Evolutionary conservation across 176 grass and related monocot species (phyloP), one percentile per base, ranked within the genome.

Genomic region (Triticum turgidum): DNA sequence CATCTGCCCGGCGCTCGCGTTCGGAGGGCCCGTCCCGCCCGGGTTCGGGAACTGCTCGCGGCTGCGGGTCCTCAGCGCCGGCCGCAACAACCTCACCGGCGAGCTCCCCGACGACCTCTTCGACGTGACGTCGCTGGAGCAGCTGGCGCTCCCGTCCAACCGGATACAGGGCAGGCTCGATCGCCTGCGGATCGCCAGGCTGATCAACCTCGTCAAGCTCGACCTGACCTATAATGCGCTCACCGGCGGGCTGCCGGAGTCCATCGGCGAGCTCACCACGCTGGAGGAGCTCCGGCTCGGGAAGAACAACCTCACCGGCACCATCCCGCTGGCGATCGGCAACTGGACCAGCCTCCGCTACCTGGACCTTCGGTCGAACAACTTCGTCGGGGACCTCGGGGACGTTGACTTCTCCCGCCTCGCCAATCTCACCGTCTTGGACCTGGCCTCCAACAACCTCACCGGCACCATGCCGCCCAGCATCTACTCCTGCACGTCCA

Each of bases 351-450:
- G 12, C 15, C 91, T 92, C 80, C 63, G 41, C 18, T 76, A 2
- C 80, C 41, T 92, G 0, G 69, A 87, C 51, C 80, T 92, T 22
- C 76, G 62, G 17, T 73, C 66, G 9, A 92, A 92, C 91, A 77
- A 54, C 63, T 89, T 92, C 11, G 24, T 77, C 18, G 91, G 91
- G 1, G 63, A 89, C 52, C 84, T 92, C 39, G 42, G 58, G 1
- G 63, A 18, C 76, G 9, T 86, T 21, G 82, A 89, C 81, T 84
- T 92, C 80, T 92, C 87, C 69, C 21, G 81, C 69, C 84, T 92
- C 41, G 21, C 10, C 67, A 73, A 89, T 27, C 91, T 92, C 84
- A 87, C 12, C 62, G 27, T 87, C 79, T 33, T 92, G 77, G 91
- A 92, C 69, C 9, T 78, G 39, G 87, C 69, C 1, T 6, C 42